Conservation (phyloP, 495 filamentous ascomycete species). For the Neurospora pannonica region DNA sequence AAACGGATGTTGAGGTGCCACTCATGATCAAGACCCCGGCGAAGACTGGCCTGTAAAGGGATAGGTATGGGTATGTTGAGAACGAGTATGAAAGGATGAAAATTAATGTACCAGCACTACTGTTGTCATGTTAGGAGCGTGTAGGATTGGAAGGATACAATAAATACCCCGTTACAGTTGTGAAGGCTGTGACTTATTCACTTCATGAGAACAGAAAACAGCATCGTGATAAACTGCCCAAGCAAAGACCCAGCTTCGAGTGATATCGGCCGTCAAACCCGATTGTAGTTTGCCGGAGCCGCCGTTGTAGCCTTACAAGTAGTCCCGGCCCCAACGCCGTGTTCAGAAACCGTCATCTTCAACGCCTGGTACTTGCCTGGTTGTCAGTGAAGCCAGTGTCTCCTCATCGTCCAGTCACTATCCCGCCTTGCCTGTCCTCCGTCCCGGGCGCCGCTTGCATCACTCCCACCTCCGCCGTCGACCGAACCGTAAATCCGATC, state of each 20-base stretch:
- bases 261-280: background rate
- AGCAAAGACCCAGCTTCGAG: background rate
- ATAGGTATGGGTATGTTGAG: background rate
- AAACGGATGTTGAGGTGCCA: slow-evolving; percentile 15
- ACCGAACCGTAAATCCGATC: background rate
- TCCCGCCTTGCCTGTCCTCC: background rate
- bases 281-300: background rate
- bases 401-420: background rate
- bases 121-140: background rate
- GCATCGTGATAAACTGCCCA: background rate
- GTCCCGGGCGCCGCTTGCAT: background rate
- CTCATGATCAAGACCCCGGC: slow-evolving; percentile 18
- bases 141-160: background rate
- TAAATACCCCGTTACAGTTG: background rate
- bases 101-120: background rate
- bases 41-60: background rate
- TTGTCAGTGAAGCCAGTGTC: background rate
- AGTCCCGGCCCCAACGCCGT: background rate
- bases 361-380: background rate
- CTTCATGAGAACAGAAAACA: background rate
- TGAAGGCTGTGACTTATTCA: background rate
- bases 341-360: background rate
- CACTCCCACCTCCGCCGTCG: background rate
- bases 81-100: background rate
- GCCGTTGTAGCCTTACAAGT: background rate